Percentiles rank a stretch among this genome's conserved stretches.
Conservation (phyloP, 2,329 filamentous ascomycete species). For the Rhexocercosporidium sp. region DNA sequence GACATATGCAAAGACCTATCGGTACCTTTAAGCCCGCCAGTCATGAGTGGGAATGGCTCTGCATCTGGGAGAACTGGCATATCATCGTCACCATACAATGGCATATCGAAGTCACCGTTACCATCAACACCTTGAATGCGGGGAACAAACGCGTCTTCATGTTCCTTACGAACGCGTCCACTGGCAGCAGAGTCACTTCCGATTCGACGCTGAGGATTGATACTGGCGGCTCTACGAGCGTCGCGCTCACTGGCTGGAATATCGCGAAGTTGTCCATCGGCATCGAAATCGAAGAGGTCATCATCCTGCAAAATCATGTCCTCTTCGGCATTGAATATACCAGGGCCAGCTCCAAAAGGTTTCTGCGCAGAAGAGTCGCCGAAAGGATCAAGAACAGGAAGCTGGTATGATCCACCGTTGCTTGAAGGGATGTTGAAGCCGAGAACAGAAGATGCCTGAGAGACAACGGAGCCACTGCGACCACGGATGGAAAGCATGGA, state of each 20-base stretch:
- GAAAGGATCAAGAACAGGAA: slow-evolving; percentile 38
- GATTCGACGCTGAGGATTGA: slow-evolving; percentile 23
- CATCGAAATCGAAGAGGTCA: slow-evolving; percentile 65
- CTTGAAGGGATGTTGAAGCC: slow-evolving; percentile 55
- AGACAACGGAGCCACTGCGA: slow-evolving; percentile 32
- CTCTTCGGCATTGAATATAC: slow-evolving; percentile 46
- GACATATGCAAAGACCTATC: slow-evolving; percentile 31
- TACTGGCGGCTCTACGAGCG: slow-evolving; percentile 26
- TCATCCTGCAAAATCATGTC: slow-evolving; percentile 53
- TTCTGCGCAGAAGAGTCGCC: slow-evolving; percentile 44
- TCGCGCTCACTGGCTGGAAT: slow-evolving; percentile 40
- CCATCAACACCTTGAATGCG: slow-evolving; percentile 35
- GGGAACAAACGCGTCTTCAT: slow-evolving; percentile 46
- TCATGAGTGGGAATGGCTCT: slow-evolving; percentile 39
- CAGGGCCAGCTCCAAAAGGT: slow-evolving; percentile 31
- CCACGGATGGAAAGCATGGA: slow-evolving; percentile 42
- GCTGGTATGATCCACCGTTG: slow-evolving; percentile 43
- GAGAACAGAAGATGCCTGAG: slow-evolving; percentile 43
- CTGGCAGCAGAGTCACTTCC: slow-evolving; percentile 45
- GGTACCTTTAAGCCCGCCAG: slow-evolving; percentile 30
- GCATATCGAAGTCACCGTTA: slow-evolving; percentile 39
- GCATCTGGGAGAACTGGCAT: slow-evolving; percentile 39
- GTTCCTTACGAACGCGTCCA: slow-evolving; percentile 48
- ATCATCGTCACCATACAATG: slow-evolving; percentile 39
- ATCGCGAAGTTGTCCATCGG: slow-evolving; percentile 63